Percentiles rank a stretch among this genome's conserved stretches.
Conservation (phyloP, 768 basidiomycete genomes). For the Coprinopsis marcescibilis region DNA sequence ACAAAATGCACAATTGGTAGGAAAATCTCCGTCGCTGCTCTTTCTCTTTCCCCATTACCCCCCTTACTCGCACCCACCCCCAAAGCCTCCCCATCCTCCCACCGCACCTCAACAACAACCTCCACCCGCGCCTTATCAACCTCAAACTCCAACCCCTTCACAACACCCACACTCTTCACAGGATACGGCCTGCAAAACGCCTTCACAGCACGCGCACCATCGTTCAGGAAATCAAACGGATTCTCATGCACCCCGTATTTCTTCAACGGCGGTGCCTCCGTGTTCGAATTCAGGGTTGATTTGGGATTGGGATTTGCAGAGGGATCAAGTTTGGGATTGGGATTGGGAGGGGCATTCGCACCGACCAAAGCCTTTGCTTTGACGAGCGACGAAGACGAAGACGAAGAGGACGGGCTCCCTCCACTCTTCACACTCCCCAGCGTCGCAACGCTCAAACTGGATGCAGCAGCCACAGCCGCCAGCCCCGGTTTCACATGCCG, state of each 20-base stretch:
- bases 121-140: slow-evolving; percentile 64
- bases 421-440: slow-evolving; percentile 14
- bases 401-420: background rate
- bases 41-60: slow-evolving; percentile 23
- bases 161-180: slow-evolving; percentile 62
- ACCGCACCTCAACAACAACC: slow-evolving; percentile 55
- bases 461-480: slow-evolving; percentile 20
- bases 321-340: background rate
- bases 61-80: slow-evolving; percentile 41
- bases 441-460: slow-evolving; percentile 23
- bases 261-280: background rate
- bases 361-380: background rate
- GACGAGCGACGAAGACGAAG: background rate
- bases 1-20: slow-evolving; percentile 89
- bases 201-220: slow-evolving; percentile 78
- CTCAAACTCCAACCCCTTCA: slow-evolving; percentile 68
- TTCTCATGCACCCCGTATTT: slow-evolving; percentile 16
- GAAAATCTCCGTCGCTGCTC: slow-evolving; percentile 77
- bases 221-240: slow-evolving; percentile 69
- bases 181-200: slow-evolving; percentile 89
- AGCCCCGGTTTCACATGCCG: slow-evolving; percentile 11
- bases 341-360: background rate
- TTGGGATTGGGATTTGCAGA: background rate
- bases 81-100: slow-evolving; percentile 41
- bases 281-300: background rate